These are phyloP conservation scores for Aspergillus ellipticus DNA, from an alignment of 495 filamentous ascomycete genomes.

Conservation along the genomic window DNA sequence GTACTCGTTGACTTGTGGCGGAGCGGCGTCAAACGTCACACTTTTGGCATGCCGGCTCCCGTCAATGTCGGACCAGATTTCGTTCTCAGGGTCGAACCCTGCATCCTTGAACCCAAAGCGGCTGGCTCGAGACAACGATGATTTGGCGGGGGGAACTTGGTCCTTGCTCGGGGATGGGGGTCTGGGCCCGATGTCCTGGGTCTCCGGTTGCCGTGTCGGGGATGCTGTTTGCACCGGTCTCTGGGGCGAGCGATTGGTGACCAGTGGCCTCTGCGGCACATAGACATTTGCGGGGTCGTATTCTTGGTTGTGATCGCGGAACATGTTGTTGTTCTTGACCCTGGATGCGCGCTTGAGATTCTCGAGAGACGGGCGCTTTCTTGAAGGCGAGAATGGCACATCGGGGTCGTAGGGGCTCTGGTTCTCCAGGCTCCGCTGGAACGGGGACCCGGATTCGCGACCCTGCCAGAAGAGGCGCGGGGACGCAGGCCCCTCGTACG, in stretches of 20 bases:
- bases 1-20: constrained; percentile 93
- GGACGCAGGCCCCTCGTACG: constrained; percentile 69
- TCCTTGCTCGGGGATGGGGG: constrained; percentile 67
- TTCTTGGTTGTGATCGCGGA: constrained; percentile 82
- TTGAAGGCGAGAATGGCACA: constrained; percentile 59
- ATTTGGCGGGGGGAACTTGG: constrained; percentile 76
- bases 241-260: constrained; percentile 53
- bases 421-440: constrained; percentile 67
- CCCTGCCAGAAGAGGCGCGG: constrained; percentile 84
- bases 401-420: constrained; percentile 54
- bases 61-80: constrained; percentile 67
- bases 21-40: constrained; percentile 91
- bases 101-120: constrained; percentile 59
- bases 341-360: constrained; percentile 88
- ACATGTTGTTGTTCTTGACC: constrained; percentile 95
- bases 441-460: constrained; percentile 59
- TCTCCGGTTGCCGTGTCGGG: constrained; percentile 9
- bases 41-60: constrained; percentile 83
- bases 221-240: constrained; percentile 35
- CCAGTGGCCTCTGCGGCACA: constrained; percentile 72
- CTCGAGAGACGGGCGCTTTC: constrained; percentile 87
- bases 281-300: constrained; percentile 80
- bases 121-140: constrained; percentile 67
- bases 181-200: constrained; percentile 32
- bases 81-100: constrained; percentile 66